A percentile compares a stretch with the other conserved stretches of the same genome.
These are phyloP conservation scores for Pisolithus microcarpus DNA, from an alignment of 768 basidiomycete species.

Conservation along the genomic window DNA sequence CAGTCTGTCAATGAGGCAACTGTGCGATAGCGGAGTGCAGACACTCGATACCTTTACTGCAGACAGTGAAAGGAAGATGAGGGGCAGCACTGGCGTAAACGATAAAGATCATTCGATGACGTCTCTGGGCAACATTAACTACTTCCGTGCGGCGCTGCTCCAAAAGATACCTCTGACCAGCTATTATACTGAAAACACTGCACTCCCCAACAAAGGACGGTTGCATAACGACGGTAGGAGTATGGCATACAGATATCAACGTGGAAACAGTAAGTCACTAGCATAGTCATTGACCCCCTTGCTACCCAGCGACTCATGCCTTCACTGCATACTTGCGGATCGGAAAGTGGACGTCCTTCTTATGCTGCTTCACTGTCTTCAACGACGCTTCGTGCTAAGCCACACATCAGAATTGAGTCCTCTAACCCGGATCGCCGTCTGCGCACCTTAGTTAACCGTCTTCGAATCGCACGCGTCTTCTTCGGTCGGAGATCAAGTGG, in stretches of 20 bases:
- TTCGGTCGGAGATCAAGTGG: slow-evolving; percentile 97
- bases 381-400: slow-evolving; percentile 70
- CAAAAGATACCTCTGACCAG: too few relatives aligned
- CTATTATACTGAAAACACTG: too few relatives aligned
- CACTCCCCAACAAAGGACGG: slow-evolving; percentile 7
- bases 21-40: too few relatives aligned
- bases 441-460: slow-evolving; percentile 83
- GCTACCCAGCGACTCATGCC: slow-evolving; percentile 47
- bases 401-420: slow-evolving; percentile 2
- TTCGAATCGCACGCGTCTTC: slow-evolving; percentile 97
- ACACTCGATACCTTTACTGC: too few relatives aligned
- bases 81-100: too few relatives aligned
- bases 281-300: slow-evolving; percentile 5
- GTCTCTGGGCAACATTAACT: too few relatives aligned
- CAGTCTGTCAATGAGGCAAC: too few relatives aligned
- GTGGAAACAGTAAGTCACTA: slow-evolving; percentile 19
- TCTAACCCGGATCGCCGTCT: not conserved
- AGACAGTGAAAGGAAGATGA: too few relatives aligned
- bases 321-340: slow-evolving; percentile 91
- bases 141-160: too few relatives aligned
- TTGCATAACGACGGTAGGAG: slow-evolving; percentile 28
- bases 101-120: too few relatives aligned
- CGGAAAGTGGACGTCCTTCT: slow-evolving; percentile 95
- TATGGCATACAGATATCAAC: slow-evolving; percentile 33
- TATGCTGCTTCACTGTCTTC: slow-evolving; percentile 89